Evolutionary conservation across 495 filamentous ascomycete species (phyloP).

Genomic region (Aspergillus egyptiacus): DNA sequence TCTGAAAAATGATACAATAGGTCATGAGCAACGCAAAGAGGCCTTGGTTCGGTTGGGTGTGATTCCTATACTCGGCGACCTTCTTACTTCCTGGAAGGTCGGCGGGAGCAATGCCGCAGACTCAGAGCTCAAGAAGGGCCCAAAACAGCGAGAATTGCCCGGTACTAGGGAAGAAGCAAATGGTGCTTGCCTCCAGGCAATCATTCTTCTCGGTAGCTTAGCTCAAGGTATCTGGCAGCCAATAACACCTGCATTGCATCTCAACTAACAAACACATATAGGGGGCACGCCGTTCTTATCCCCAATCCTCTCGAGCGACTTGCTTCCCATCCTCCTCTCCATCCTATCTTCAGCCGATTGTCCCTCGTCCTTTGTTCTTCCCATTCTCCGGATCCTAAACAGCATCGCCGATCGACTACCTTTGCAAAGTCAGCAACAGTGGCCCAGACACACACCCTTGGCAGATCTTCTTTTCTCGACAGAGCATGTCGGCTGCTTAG

Average conservation of each 20-base stretch:
- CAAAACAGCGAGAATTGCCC: conserved; percentile 14
- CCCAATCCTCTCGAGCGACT: conserved; percentile 61
- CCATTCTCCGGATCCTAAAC: conserved; percentile 68
- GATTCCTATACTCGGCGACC: conserved; percentile 57
- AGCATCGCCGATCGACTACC: conserved; percentile 62
- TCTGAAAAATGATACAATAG: conserved; percentile 85
- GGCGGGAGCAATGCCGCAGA: conserved; percentile 31
- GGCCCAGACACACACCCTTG: conserved; percentile 44
- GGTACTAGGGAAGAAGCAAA: conserved; percentile 46
- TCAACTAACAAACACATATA: conserved; percentile 31
- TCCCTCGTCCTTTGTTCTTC: conserved; percentile 58
- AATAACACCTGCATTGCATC: not conserved
- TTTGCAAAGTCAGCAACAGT: conserved; percentile 42
- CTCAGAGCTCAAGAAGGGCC: conserved; percentile 31
- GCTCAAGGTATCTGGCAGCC: conserved; percentile 60
- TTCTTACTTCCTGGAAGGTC: conserved; percentile 42
- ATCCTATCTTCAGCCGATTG: conserved; percentile 60
- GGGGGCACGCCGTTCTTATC: conserved; percentile 74
- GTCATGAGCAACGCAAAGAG: conserved; percentile 83
- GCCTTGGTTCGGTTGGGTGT: conserved; percentile 64
- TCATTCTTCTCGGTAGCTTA: conserved; percentile 75
- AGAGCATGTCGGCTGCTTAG: conserved; percentile 51
- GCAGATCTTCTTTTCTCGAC: conserved; percentile 59
- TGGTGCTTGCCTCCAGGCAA: conserved; percentile 66
- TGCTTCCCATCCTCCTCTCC: conserved; percentile 60